These are phyloP conservation scores for Erythrobasidium hasegawianum DNA, from an alignment of 1,284 basidiomycete species.

Conservation along the genomic window DNA sequence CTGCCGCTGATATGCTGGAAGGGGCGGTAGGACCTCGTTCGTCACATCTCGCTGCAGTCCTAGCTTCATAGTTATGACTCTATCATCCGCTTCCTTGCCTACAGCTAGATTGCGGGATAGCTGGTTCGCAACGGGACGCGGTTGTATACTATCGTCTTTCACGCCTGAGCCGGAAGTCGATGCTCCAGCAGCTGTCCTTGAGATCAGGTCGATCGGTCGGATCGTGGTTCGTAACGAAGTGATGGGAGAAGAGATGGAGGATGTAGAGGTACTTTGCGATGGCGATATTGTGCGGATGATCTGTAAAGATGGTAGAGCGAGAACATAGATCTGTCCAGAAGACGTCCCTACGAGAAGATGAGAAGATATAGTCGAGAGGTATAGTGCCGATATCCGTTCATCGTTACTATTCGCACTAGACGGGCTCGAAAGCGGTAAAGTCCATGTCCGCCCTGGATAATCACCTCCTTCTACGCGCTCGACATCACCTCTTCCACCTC, in stretches of 20 bases:
- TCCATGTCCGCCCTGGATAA: not conserved
- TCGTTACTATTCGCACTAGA: conserved; percentile 42
- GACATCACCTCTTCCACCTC: conserved; percentile 29
- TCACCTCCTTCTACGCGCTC: conserved; percentile 2
- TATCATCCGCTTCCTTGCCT: conserved; percentile 22
- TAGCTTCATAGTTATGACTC: conserved; percentile 11
- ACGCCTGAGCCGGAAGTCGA: not conserved
- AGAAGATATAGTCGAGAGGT: conserved; percentile 69
- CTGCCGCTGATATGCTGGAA: not conserved
- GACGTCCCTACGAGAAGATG: conserved; percentile 52
- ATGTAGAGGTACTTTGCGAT: conserved; percentile 56
- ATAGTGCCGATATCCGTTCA: conserved; percentile 61
- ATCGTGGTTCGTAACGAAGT: conserved; percentile 70
- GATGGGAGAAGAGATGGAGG: conserved; percentile 54
- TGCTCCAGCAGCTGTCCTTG: conserved; percentile 55
- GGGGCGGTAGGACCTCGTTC: not conserved
- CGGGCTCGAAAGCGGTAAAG: not conserved
- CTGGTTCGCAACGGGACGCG: conserved; percentile 26
- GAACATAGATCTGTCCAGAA: conserved; percentile 65
- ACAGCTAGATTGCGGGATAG: conserved; percentile 11
- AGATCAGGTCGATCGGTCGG: conserved; percentile 75
- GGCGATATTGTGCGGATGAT: conserved; percentile 71
- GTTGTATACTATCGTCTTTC: not conserved
- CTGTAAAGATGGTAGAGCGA: conserved; percentile 86
- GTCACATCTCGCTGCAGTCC: not conserved